A percentile compares a stretch with the other conserved stretches of the same genome.
phyloP scores from a whole-genome alignment of 192 early-diverging fungal species.

The Rhizoclosmatium sp. region DNA sequence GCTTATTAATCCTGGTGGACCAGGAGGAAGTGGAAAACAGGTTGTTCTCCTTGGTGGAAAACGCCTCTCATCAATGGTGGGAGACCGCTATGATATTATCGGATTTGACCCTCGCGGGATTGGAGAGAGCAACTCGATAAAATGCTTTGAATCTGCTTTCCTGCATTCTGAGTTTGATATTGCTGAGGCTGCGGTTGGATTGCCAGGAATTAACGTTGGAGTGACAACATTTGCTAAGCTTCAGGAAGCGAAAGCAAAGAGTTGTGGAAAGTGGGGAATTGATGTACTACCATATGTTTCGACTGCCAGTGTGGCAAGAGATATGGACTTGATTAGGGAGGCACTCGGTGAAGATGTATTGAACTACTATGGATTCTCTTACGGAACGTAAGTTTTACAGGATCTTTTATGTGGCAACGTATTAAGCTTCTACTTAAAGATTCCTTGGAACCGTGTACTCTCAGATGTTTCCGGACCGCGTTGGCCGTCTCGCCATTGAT shows the following conservation, averaged over 20 bases:
- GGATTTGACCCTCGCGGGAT: not conserved
- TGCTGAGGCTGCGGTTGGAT: not conserved
- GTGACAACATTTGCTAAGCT: not conserved
- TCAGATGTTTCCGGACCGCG: slow-evolving; percentile 60
- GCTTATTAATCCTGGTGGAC: not conserved
- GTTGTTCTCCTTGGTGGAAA: not conserved
- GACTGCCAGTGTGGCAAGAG: slow-evolving; percentile 49
- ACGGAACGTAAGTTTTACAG: slow-evolving; percentile 37
- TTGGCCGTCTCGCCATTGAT: slow-evolving; percentile 55
- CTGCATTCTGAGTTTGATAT: not conserved
- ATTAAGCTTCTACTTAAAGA: not conserved
- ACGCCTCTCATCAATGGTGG: not conserved
- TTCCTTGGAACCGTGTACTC: slow-evolving; percentile 52
- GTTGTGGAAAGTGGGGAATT: slow-evolving; percentile 38
- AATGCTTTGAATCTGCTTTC: not conserved
- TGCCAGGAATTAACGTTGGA: not conserved
- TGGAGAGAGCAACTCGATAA: not conserved
- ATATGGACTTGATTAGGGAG: slow-evolving; percentile 53
- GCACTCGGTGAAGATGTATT: slow-evolving; percentile 46
- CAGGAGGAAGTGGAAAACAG: not conserved
- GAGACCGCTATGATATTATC: not conserved
- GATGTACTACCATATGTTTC: slow-evolving; percentile 46
- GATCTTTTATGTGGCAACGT: too few species aligned
- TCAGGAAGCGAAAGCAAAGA: slow-evolving; percentile 9
- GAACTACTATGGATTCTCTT: slow-evolving; percentile 56